Conservation (phyloP, 2,329 filamentous ascomycete species). For the Calonectria hawksworthii region DNA sequence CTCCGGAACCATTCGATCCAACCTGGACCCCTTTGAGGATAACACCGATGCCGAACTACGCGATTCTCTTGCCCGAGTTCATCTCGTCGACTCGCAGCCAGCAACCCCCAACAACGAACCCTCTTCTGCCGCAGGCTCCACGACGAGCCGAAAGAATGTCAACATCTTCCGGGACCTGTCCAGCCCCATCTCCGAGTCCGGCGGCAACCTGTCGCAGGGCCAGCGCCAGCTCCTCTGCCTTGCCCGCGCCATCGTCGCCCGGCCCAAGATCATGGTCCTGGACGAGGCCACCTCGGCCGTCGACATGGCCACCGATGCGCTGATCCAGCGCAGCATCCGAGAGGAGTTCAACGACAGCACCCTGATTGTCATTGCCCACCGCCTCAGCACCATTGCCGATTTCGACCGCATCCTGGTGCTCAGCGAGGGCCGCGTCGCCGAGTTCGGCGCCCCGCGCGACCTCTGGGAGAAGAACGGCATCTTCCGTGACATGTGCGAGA, state of each 20-base stretch:
- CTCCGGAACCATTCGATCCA: conserved; percentile 81
- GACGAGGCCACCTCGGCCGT: conserved; percentile 86
- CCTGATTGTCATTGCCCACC: conserved; percentile 81
- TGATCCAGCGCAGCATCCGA: conserved; percentile 81
- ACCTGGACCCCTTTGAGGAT: conserved; percentile 82
- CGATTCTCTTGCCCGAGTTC: conserved; percentile 78
- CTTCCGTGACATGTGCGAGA: conserved; percentile 75
- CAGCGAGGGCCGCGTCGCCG: conserved; percentile 75
- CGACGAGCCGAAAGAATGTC: conserved; percentile 62
- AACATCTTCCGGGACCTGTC: conserved; percentile 76
- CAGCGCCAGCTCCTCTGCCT: conserved; percentile 83
- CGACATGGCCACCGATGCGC: conserved; percentile 80
- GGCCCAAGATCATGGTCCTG: conserved; percentile 83
- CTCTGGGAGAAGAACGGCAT: conserved; percentile 70
- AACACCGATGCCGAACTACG: conserved; percentile 77
- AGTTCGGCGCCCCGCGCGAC: conserved; percentile 75
- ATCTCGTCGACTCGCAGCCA: conserved; percentile 67
- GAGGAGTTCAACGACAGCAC: conserved; percentile 79
- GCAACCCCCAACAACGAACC: conserved; percentile 56
- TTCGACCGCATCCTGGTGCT: conserved; percentile 82
- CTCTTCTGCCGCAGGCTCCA: conserved; percentile 52
- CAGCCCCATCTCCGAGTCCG: conserved; percentile 78
- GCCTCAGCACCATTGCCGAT: conserved; percentile 82
- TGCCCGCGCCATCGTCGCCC: conserved; percentile 78
- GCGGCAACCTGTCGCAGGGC: conserved; percentile 81